phyloP scores from a whole-genome alignment of 257 asterid species.

The Solanum paucissectum region DNA sequence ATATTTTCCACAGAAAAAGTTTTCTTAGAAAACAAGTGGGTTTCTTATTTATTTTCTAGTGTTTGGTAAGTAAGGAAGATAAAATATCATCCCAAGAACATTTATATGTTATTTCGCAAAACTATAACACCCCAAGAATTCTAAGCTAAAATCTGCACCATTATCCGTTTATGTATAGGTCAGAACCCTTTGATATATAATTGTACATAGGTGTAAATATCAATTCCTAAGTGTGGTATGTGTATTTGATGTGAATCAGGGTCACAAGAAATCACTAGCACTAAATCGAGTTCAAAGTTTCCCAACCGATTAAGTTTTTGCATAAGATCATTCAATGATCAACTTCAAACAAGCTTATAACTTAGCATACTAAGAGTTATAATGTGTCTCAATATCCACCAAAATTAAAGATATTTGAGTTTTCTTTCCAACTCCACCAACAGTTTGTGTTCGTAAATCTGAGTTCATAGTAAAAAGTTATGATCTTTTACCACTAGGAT shows the following conservation, averaged over 20 bases:
- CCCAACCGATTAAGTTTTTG: neutral
- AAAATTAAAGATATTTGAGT: neutral
- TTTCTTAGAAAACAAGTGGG: neutral
- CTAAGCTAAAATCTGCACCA: neutral
- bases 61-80: neutral
- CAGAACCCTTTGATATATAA: neutral
- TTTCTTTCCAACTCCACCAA: neutral
- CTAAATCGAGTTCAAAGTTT: neutral
- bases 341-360: neutral
- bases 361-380: neutral
- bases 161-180: neutral
- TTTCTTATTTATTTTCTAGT: neutral
- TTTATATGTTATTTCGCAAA: neutral
- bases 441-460: neutral
- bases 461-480: neutral
- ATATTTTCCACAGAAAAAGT: neutral
- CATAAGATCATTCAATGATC: neutral
- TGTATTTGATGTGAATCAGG: neutral
- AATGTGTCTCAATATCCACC: neutral
- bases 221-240: neutral
- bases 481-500: neutral
- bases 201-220: neutral
- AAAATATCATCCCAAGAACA: neutral
- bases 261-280: neutral
- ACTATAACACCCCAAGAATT: neutral